These are phyloP conservation scores for Botrytis pseudocinerea DNA, from an alignment of 2,329 filamentous ascomycete genomes.

Conservation along the genomic window DNA sequence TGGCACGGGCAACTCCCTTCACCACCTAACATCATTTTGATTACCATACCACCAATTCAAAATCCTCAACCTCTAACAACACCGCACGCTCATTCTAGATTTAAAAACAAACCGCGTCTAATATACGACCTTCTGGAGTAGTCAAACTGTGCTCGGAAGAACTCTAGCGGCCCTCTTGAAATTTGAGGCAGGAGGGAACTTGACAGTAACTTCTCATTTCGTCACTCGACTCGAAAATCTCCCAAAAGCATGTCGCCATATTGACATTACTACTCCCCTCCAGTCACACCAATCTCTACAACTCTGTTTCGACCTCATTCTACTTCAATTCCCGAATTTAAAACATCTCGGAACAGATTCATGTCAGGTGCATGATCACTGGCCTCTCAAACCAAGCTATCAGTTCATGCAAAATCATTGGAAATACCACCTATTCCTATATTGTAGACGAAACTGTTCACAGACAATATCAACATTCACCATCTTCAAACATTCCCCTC, in stretches of 20 bases:
- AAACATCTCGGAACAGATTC: neutral
- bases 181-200: slow-evolving; percentile 2
- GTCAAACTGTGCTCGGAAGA: neutral
- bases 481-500: neutral
- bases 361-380: slow-evolving; percentile 26
- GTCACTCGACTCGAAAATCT: neutral
- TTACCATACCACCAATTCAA: neutral
- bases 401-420: slow-evolving; percentile 28
- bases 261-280: neutral
- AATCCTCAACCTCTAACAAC: neutral
- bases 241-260: neutral
- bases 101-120: neutral
- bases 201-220: neutral
- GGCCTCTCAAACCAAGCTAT: slow-evolving; percentile 23
- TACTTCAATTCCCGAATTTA: neutral
- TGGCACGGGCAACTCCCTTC: neutral
- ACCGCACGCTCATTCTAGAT: slow-evolving; percentile 1
- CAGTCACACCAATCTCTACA: slow-evolving; percentile 9
- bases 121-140: neutral
- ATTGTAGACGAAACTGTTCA: slow-evolving; percentile 1
- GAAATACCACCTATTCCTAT: neutral
- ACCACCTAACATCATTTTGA: neutral
- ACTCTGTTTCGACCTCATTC: slow-evolving; percentile 31
- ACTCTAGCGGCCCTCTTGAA: neutral
- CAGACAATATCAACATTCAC: slow-evolving; percentile 15